Base-by-base conservation (phyloP, 169 alveolate species). In the Perkinsus olseni region DNA sequence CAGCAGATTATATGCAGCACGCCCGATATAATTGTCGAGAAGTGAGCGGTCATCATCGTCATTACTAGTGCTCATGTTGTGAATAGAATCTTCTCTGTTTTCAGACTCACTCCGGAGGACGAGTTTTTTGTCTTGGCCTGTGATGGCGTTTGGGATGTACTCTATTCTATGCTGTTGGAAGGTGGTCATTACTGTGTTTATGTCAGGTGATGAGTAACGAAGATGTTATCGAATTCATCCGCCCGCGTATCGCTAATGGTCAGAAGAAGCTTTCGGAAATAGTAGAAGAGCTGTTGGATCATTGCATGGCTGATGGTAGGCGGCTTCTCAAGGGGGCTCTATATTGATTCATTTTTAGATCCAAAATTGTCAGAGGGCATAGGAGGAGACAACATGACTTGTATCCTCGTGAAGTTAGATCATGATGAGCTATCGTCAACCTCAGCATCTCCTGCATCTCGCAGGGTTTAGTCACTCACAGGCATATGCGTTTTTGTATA, bases 121-220 rank as follows among this genome's bases (percentile, higher is more conserved):
- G 98, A 97, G 74, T 98, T 98, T 94, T 93, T 97, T 62, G 94
- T 97, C 74, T 94, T 98, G 91, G 99, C 98, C 38, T 97, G 99
- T 94, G 99, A 97, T 95, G 99, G 99, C 17, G 96, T 98, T 24
- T 98, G 99, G 99, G 99, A 98, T 95, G 48, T 94, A 39, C 38
- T 38, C n/a, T n/a, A n/a, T n/a, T 24, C 95, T 24, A 24, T 62
- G 50, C 3, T 40, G 21, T 6, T 40, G 50, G 50, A 94, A 74
- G 91, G 91, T 37, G 31, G 39, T 48, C n/a, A 74, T 74, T 20
- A 28, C 39, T 8, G 74, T 21, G 82, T 62, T 62, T 0, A 4
- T 62, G 82, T 4, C 34, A 62, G 82, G 40, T 51, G 90, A 74
- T 21, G 82, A 92, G 39, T 28, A 91, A 90, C 94, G 94, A 62